Base-by-base conservation (phyloP, 176 grass and related monocot genomes). In the Rhipidocladum racemiflorum region DNA sequence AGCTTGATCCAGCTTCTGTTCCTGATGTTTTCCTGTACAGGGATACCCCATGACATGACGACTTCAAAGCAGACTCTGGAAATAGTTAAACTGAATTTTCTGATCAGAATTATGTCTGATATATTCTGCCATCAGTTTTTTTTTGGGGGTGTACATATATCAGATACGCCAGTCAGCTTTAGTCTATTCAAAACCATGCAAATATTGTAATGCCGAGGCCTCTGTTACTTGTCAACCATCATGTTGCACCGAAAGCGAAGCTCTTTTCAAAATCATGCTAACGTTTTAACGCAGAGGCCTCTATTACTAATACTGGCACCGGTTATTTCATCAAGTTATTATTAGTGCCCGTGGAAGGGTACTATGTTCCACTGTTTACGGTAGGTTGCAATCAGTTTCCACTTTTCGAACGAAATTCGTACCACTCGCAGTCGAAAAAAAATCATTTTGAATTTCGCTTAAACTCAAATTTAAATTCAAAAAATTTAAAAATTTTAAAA, bases 1-100 rank as follows among this genome's bases (percentile, higher is more conserved):
- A 98, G 88, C 92, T 98, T 34, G 92, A 98, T 87, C 79, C 92
- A 51, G 92, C 88, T 24, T 87, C 92, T 9, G 78, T 98, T 17
- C 95, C 95, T 0, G 81, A 97, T n/a, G 28, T 48, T n/a, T 94
- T 94, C 73, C 62, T 97, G 29, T 84, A 86, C n/a, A 25, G 46
- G 60, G 77, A 80, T 56, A 72, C 60, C 23, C n/a, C 6, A 30
- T 34, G 35, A 81, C 65, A 30, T 3, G 1, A n/a, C 3, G 59
- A 34, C 45, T 18, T 5, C 43, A 62, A 61, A 62, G n/a, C 24
- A 18, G 69, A 57, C 60, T 24, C 25, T 30, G 32, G 3, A 32
- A 39, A 16, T 61, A 49, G 70, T 1, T 63, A 35, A 71, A 34
- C 9, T 65, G 4, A 68, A 39, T 18, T 32, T 29, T 69, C n/a